A percentile compares a stretch with the other conserved stretches of the same genome.
phyloP scores from a whole-genome alignment of 2,329 filamentous ascomycete genomes.

The Diaporthe amygdali region DNA sequence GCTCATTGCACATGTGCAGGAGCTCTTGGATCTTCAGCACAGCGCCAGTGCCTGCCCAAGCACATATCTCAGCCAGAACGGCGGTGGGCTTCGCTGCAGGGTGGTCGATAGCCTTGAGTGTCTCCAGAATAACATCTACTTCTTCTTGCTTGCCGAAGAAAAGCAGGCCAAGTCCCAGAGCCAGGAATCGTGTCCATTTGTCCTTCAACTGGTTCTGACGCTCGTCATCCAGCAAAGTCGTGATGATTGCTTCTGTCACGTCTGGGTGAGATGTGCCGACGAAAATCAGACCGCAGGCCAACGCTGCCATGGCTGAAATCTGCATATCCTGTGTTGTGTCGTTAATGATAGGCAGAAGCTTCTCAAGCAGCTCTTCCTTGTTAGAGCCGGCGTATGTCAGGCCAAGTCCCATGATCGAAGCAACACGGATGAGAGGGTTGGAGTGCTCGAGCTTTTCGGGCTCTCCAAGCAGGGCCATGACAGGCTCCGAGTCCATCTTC shows the following conservation, averaged over 20 bases:
- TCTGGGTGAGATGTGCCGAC: constrained; percentile 92
- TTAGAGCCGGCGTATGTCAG: constrained; percentile 94
- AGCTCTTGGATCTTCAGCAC: constrained; percentile 97
- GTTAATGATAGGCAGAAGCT: constrained; percentile 84
- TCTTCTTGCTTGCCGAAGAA: constrained; percentile 98
- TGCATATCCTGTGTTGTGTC: constrained; percentile 91
- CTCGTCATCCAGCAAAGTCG: constrained; percentile 92
- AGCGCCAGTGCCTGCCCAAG: constrained; percentile 96
- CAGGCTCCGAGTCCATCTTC: constrained; percentile 86
- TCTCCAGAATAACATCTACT: constrained; percentile 97
- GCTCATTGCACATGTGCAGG: constrained; percentile 96
- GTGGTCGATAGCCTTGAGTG: constrained; percentile 94
- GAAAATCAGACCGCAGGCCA: constrained; percentile 88
- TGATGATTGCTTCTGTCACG: constrained; percentile 89
- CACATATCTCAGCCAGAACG: constrained; percentile 93
- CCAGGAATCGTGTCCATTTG: constrained; percentile 98
- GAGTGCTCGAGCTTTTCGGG: constrained; percentile 79
- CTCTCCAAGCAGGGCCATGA: constrained; percentile 84
- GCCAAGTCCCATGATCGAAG: constrained; percentile 94
- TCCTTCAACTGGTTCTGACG: constrained; percentile 89
- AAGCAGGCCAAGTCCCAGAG: constrained; percentile 87
- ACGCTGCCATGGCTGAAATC: constrained; percentile 92
- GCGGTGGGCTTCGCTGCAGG: constrained; percentile 97
- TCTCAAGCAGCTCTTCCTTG: constrained; percentile 84
- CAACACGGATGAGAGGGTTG: constrained; percentile 77